Base-by-base conservation (phyloP, 2,329 filamentous ascomycete species). In the Ophiostoma ulmi region DNA sequence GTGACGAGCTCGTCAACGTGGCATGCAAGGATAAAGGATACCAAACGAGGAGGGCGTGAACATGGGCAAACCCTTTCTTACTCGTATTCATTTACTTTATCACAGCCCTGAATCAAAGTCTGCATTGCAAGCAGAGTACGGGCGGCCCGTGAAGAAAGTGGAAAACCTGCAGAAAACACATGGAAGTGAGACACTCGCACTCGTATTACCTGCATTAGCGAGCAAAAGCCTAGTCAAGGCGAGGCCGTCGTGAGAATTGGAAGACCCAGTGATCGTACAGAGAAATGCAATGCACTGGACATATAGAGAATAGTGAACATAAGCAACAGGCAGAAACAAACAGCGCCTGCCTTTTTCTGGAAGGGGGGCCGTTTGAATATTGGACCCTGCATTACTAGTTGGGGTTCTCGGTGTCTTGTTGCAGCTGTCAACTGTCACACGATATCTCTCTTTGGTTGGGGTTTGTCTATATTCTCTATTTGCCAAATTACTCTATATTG, bases 311-410 rank as follows among this genome's bases (percentile, higher is more conserved):
- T 14, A 48, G 44, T 31, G 3, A 48, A 20, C 44, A 20, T 4
- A 17, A 48, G 44, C 14, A 20, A 44, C 0, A 14, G 14, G 10
- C 10, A 44, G 4, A 44, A 14, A 14, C 11, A 44, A 44, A 10
- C 10, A 44, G 7, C 52, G 52, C 52, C 52, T 58, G 22, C 11
- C 52, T 58, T 26, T 26, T 58, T 58, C 52, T 26, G 52, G 52
- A 58, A 58, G 52, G 52, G 52, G 52, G 52, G 52, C 52, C 52
- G 52, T 58, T 58, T 58, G 52, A 26, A 58, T 58, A 58, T 58
- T 58, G 52, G 52, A 26, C 52, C 52, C 22, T 58, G 52, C 52
- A 58, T 58, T 58, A 58, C 52, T 58, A 58, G 52, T 58, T 22
- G 5, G 52, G 52, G 52, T 58, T 58, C 52, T 58, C 52, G 52